phyloP scores from a whole-genome alignment of 305 asterid species.

The Stenogyne calaminthoides region DNA sequence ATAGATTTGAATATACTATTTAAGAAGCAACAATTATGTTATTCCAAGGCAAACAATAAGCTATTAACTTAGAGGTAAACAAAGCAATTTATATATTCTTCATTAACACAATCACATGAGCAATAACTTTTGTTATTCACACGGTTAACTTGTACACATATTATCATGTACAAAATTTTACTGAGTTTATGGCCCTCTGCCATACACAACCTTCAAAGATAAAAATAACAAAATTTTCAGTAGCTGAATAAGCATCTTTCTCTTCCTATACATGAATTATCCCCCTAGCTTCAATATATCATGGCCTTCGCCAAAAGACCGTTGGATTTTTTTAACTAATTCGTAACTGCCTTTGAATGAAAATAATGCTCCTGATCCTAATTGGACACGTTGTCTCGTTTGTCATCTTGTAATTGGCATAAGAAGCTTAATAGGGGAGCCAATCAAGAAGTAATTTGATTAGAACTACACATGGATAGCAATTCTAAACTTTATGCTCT shows the following conservation, averaged over 20 bases:
- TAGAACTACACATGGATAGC: background rate
- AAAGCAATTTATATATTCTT: background rate
- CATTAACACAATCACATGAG: background rate
- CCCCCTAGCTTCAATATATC: background rate
- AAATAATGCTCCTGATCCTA: background rate
- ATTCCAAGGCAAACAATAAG: background rate
- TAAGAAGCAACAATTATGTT: background rate
- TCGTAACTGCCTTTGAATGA: background rate
- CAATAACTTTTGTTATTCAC: background rate
- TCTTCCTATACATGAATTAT: background rate
- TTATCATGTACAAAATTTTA: background rate
- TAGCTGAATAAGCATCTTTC: conserved; percentile 16
- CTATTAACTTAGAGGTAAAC: background rate
- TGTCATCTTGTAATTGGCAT: background rate
- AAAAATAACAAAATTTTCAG: background rate
- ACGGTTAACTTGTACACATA: background rate
- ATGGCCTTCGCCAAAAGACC: background rate
- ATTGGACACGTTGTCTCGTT: background rate
- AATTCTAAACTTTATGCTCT: background rate
- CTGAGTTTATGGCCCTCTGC: conserved; percentile 3
- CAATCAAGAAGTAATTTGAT: background rate
- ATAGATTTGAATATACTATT: background rate
- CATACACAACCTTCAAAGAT: background rate
- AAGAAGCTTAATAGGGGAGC: background rate
- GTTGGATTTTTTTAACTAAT: background rate